Percentiles rank a stretch among this genome's conserved stretches.
These are phyloP conservation scores for Ganoderma multipileum DNA, from an alignment of 1,284 basidiomycete species.

Conservation along the genomic window DNA sequence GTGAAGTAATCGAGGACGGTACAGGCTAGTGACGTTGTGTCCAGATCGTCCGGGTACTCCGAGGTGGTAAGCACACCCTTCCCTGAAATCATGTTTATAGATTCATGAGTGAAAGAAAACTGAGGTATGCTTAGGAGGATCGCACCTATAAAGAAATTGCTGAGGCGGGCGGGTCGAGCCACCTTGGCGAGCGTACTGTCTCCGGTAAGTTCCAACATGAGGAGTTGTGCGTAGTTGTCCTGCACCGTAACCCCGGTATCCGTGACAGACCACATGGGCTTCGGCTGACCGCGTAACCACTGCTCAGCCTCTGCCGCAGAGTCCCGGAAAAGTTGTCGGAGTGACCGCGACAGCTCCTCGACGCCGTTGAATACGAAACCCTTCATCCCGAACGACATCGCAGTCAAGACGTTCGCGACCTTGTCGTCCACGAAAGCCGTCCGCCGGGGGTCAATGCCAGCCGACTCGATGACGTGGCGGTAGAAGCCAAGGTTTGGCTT, in stretches of 20 bases:
- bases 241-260: conserved; percentile 47
- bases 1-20: not conserved
- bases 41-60: conserved; percentile 51
- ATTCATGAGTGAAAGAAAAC: not conserved
- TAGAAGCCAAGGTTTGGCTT: conserved; percentile 63
- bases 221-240: conserved; percentile 62
- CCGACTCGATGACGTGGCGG: conserved; percentile 51
- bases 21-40: conserved; percentile 33
- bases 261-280: conserved; percentile 52
- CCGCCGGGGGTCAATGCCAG: conserved; percentile 47
- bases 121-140: not conserved
- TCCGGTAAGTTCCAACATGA: conserved; percentile 59
- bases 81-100: not conserved
- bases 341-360: conserved; percentile 46
- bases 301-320: conserved; percentile 48
- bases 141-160: conserved; percentile 43
- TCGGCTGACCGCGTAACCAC: conserved; percentile 50
- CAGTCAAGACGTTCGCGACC: conserved; percentile 60
- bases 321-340: conserved; percentile 53
- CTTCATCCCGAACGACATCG: conserved; percentile 58
- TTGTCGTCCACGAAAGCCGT: conserved; percentile 66
- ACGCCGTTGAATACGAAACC: conserved; percentile 55
- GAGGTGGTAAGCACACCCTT: conserved; percentile 7
- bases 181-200: conserved; percentile 45
- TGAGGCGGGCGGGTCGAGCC: conserved; percentile 57